Evolutionary conservation across 371 early-diverging fungal species (phyloP), one percentile per base, ranked within the genome.

Genomic region (Ordospora colligata): DNA sequence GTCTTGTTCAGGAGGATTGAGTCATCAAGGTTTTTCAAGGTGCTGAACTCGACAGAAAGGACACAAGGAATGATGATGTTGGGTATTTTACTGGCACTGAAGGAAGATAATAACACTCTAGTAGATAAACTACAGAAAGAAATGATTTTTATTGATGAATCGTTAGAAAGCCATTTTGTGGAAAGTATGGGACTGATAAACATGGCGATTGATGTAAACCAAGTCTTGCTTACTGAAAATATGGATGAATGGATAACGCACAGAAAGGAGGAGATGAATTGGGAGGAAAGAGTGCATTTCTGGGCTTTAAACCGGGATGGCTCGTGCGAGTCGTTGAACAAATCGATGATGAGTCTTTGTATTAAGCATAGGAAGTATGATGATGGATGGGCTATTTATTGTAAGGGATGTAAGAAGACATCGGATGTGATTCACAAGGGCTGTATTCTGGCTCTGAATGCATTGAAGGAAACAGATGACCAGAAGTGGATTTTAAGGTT

Each of bases 311-410:
- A 76, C 58, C 64, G 73, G 58, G 72, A 67, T 5, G 62, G 68
- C 1, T 22, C 44, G 25, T 49, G 67, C 19, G 76, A 70, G 23
- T 50, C 67, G 22, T 27, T 79, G 5, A 66, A 79, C 42, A 74
- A 76, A 32, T 74, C 82, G n/a, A 82, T 82, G 82, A 64, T 82
- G 19, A 73, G 67, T 37, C 37, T 73, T 9, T 82, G 82, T 65
- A 74, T 79, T 4, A 77, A 62, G 40, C 19, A 74, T n/a, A 66
- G 47, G 49, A 78, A 77, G 46, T 79, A 67, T 69, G 78, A 79
- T 5, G 76, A 82, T 25, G 82, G 79, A 25, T 82, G 82, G 82
- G n/a, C 46, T 21, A 74, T 82, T 42, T 82, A 75, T 62, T 67
- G 64, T 43, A 9, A 6, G n/a, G 47, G 58, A 45, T 53, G 46